Evolutionary conservation across 1,284 basidiomycete species (phyloP).

Genomic region (Austroboletus novae-zelandiae): DNA sequence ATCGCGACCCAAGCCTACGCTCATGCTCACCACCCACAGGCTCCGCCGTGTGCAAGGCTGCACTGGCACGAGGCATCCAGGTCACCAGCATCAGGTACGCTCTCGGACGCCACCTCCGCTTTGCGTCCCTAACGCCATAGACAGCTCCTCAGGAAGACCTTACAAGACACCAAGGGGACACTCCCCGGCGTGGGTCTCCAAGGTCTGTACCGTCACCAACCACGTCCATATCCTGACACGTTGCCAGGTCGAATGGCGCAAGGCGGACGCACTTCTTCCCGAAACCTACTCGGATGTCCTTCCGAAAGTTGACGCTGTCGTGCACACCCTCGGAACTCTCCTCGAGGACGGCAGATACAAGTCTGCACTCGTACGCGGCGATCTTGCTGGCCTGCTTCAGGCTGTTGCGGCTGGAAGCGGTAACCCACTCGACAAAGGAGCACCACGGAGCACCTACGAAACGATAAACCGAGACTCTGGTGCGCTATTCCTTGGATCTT

Average conservation of each 20-base stretch:
- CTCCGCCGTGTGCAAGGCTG: slow-evolving; percentile 87
- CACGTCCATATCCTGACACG: slow-evolving; percentile 8
- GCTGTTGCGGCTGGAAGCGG: slow-evolving; percentile 41
- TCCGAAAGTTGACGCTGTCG: slow-evolving; percentile 69
- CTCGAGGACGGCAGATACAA: slow-evolving; percentile 87
- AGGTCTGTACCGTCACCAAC: slow-evolving; percentile 41
- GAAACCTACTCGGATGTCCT: slow-evolving; percentile 72
- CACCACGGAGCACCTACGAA: slow-evolving; percentile 56
- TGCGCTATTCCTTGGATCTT: slow-evolving; percentile 38
- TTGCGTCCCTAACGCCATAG: neutral
- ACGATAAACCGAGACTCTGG: slow-evolving; percentile 88
- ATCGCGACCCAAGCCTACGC: slow-evolving; percentile 1
- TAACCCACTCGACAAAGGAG: slow-evolving; percentile 60
- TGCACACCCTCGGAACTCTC: slow-evolving; percentile 94
- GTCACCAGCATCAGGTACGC: slow-evolving; percentile 86
- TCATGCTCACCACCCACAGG: slow-evolving; percentile 49
- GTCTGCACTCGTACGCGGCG: slow-evolving; percentile 55
- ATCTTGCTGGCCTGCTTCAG: slow-evolving; percentile 53
- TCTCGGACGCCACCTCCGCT: neutral
- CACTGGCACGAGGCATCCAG: slow-evolving; percentile 78
- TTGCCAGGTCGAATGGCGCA: slow-evolving; percentile 76
- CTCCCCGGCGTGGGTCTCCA: slow-evolving; percentile 79
- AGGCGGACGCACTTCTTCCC: slow-evolving; percentile 77
- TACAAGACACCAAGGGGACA: slow-evolving; percentile 89
- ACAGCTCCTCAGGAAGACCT: slow-evolving; percentile 82